Percentiles rank a stretch among this genome's conserved stretches.
Conservation (phyloP, 495 filamentous ascomycete genomes). For the Acidiella bohemica region DNA sequence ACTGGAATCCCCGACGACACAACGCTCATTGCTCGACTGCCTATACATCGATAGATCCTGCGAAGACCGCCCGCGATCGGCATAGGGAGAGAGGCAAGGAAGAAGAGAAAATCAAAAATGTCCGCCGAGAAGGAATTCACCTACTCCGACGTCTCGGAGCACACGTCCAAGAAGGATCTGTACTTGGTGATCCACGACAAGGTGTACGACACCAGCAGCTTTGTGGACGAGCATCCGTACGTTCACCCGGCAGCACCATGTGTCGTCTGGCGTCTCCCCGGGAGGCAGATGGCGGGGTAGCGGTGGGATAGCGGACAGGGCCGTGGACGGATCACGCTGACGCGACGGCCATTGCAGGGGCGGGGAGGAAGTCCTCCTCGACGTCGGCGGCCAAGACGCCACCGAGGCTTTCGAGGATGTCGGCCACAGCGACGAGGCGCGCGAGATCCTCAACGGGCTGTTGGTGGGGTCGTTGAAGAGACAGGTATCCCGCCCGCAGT, state of each 20-base stretch:
- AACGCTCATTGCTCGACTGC: too few species aligned
- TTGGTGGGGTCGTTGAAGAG: conserved; percentile 74
- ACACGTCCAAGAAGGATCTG: conserved; percentile 93
- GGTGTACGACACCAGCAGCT: conserved; percentile 78
- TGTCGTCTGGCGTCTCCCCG: too few species aligned
- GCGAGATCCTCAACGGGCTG: conserved; percentile 76
- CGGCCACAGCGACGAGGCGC: conserved; percentile 96
- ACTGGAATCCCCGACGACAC: too few species aligned
- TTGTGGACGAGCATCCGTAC: conserved; percentile 99
- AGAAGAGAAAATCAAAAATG: conserved; percentile 5
- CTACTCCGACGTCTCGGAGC: conserved; percentile 68
- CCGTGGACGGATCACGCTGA: conserved; percentile 1
- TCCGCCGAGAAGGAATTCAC: conserved; percentile 52
- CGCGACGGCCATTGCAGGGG: conserved; percentile 42
- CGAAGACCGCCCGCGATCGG: too few species aligned
- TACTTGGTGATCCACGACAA: conserved; percentile 89
- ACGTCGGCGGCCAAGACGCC: conserved; percentile 91
- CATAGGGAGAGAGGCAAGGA: background rate
- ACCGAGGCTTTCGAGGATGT: conserved; percentile 99
- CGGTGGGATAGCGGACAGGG: background rate
- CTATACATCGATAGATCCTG: too few species aligned
- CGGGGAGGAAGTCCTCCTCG: conserved; percentile 94
- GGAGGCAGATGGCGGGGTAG: too few species aligned
- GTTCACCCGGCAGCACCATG: conserved; percentile 22
- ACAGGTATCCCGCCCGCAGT: too few species aligned